These are phyloP conservation scores for Globisporangium canariense DNA, from an alignment of 352 stramenopile genomes.

Conservation along the genomic window DNA sequence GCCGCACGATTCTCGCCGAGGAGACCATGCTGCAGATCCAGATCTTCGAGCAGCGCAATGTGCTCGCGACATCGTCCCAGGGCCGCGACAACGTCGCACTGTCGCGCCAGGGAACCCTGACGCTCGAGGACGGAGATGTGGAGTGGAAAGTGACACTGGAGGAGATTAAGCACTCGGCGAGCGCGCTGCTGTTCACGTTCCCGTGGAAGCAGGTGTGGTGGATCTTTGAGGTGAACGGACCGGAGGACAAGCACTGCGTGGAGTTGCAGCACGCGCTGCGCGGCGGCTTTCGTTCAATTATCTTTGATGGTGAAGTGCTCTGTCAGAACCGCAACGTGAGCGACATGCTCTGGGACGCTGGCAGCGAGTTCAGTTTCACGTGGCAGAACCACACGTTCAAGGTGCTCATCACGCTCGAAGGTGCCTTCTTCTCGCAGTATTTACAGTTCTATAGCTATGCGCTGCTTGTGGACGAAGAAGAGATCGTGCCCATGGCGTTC, in stretches of 20 bases:
- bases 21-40: constrained; percentile 75
- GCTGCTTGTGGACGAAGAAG: constrained; percentile 73
- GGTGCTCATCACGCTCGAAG: constrained; percentile 72
- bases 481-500: constrained; percentile 44
- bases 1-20: constrained; percentile 58
- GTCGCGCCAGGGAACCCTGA: constrained; percentile 46
- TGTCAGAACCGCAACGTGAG: constrained; percentile 64
- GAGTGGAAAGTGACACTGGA: constrained; percentile 69
- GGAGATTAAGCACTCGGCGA: constrained; percentile 82
- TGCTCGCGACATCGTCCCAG: constrained; percentile 69
- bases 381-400: constrained; percentile 69
- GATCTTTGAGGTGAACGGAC: constrained; percentile 62
- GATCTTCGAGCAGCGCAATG: constrained; percentile 65
- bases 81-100: constrained; percentile 67
- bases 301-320: constrained; percentile 66
- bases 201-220: constrained; percentile 87
- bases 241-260: constrained; percentile 53
- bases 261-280: constrained; percentile 78
- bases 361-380: constrained; percentile 70
- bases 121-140: constrained; percentile 40
- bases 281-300: constrained; percentile 66
- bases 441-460: constrained; percentile 84
- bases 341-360: constrained; percentile 78
- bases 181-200: constrained; percentile 77
- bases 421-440: constrained; percentile 83